These are phyloP conservation scores for Lathyrus oleraceus DNA, from an alignment of 306 rosid species.

Conservation along the genomic window DNA sequence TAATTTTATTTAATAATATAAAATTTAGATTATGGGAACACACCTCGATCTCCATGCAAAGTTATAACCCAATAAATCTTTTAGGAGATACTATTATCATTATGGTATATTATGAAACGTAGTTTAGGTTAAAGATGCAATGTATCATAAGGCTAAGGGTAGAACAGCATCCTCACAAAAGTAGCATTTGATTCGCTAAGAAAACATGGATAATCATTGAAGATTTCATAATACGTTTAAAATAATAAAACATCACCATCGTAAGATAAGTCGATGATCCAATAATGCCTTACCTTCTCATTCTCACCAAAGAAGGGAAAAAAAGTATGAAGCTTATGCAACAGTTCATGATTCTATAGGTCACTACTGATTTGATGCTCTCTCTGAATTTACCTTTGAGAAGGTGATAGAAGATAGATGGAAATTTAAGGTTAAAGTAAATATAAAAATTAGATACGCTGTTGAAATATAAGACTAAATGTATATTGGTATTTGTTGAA, in stretches of 20 bases:
- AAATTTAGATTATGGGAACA: too few species aligned
- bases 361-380: constrained; percentile 10
- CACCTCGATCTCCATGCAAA: too few species aligned
- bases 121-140: too few species aligned
- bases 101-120: too few species aligned
- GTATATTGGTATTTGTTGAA: too few species aligned
- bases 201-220: constrained; percentile 10
- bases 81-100: too few species aligned
- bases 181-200: constrained; percentile 41
- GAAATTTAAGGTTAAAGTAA: constrained; percentile 5
- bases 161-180: constrained; percentile 8
- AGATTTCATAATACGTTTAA: constrained; percentile 13
- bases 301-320: background rate
- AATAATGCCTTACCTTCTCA: background rate
- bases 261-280: constrained; percentile 33
- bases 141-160: background rate
- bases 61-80: too few species aligned
- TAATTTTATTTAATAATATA: too few species aligned
- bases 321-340: constrained; percentile 23
- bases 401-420: constrained; percentile 25
- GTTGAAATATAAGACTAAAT: too few species aligned
- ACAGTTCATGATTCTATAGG: background rate
- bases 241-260: constrained; percentile 33
- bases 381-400: constrained; percentile 5
- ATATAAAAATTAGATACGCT: background rate